Evolutionary conservation across 257 asterid species (phyloP).

Genomic region (Solanum microdontum): DNA sequence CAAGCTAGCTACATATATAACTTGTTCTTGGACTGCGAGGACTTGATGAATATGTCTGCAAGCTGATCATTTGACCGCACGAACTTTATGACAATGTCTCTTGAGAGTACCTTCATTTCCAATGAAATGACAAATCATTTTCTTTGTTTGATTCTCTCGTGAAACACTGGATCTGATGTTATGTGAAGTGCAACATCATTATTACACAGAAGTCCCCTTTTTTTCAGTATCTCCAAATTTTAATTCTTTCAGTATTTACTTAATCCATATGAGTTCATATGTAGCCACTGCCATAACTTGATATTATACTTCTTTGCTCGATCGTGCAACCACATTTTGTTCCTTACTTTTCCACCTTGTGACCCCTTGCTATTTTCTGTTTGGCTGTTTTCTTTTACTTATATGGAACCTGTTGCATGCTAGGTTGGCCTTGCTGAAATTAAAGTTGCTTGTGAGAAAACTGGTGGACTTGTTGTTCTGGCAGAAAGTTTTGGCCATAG

Average conservation of each 20-base stretch:
- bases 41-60: background rate
- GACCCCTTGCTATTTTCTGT: background rate
- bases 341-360: background rate
- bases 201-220: background rate
- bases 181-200: background rate
- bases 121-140: background rate
- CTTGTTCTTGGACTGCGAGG: background rate
- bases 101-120: background rate
- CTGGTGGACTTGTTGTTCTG: constrained; percentile 90
- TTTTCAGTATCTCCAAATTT: background rate
- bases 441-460: constrained; percentile 80
- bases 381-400: background rate
- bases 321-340: background rate
- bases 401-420: background rate
- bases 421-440: constrained; percentile 97
- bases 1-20: background rate
- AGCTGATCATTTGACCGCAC: background rate
- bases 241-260: background rate
- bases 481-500: constrained; percentile 99
- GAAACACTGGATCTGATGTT: background rate
- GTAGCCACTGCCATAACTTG: background rate
- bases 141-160: background rate
- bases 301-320: background rate
- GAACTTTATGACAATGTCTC: background rate
- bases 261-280: background rate